Base-by-base conservation (phyloP, 768 basidiomycete genomes). In the Boletellus ananiceps region DNA sequence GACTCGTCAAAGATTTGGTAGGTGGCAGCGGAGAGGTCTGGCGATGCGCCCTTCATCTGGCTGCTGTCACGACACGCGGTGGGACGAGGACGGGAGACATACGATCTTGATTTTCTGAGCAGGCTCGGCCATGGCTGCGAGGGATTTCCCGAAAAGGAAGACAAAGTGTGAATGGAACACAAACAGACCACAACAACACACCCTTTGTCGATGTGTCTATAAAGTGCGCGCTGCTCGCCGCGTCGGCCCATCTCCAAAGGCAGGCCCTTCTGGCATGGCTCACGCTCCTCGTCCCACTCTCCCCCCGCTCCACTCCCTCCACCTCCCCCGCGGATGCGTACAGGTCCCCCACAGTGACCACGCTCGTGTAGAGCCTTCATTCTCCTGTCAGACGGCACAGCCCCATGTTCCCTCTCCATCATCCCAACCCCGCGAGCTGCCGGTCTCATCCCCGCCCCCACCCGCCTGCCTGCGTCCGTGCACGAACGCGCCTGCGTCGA, bases 1-100 rank as follows among this genome's bases (percentile, higher is more conserved):
- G 91, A 86, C 72, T 99, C 96, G 62, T 97, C 86, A 63, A 84
- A 76, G 40, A 98, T 86, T 64, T 88, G 89, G 71, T 84, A 99
- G 2, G 95, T 97, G 6, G 88, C 93, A 6, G 88, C 82, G 15
- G 90, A 88, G 56, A 93, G 74, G 63, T 94, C 89, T 1, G 84
- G 73, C 35, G 83, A 73, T 16, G 90, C 86, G 47, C 91, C 90
- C 57, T 84, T 84, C 69, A 98, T 79, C 94, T 97, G 58, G 12
- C n/a, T 21, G 7, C 15, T 14, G 63, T 60, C 49, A 58, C 55
- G 42, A 50, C 25, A 23, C 4, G 43, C 36, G 19, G 38, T 36
- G 16, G 36, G 9, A 27, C 8, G 36, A 36, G 35, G 27, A 47
- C 18, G 6, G 42, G 21, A 47, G 32, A 40, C 57, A 62, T 61